Conservation (phyloP, 179 eudicot species). For the Vitellaria paradoxa region DNA sequence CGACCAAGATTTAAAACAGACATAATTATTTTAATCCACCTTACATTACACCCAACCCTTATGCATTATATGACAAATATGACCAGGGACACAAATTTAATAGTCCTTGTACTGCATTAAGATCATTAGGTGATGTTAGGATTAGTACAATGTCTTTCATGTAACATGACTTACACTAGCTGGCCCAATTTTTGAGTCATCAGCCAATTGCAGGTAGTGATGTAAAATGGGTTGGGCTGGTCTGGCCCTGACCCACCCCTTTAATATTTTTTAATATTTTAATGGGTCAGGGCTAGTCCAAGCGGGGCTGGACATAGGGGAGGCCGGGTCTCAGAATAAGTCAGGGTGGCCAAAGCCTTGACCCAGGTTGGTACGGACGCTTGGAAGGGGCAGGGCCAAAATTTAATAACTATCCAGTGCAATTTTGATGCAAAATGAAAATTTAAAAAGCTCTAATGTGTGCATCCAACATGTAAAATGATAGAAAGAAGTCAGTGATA, state of each 20-base stretch:
- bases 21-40: too few species aligned
- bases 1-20: background rate
- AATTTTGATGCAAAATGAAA: background rate
- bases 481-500: background rate
- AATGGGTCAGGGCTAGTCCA: too few species aligned
- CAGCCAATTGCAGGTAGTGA: background rate
- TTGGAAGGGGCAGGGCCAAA: background rate
- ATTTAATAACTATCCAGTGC: background rate
- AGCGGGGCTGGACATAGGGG: too few species aligned
- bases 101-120: background rate
- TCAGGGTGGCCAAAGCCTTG: too few species aligned
- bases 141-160: background rate
- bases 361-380: too few species aligned
- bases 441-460: background rate
- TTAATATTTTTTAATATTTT: too few species aligned
- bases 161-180: background rate
- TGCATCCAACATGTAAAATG: background rate
- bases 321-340: too few species aligned
- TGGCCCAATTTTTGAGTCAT: background rate
- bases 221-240: too few species aligned
- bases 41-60: background rate
- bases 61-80: background rate
- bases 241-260: too few species aligned
- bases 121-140: background rate
- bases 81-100: background rate